These are phyloP conservation scores for Evansstolkia leycettana DNA, from an alignment of 495 filamentous ascomycete genomes.

Conservation along the genomic window DNA sequence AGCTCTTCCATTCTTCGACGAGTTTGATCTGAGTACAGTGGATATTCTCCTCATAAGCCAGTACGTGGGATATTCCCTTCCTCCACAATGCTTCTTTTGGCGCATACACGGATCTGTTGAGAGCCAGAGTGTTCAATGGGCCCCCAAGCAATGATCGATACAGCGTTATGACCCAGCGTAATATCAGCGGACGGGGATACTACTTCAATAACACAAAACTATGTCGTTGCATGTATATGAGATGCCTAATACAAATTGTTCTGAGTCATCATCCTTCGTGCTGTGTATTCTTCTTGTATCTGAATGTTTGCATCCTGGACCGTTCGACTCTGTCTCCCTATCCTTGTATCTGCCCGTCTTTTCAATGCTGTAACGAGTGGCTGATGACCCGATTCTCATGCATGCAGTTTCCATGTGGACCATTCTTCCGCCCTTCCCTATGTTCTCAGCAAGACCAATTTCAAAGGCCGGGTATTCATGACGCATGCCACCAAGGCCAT, in stretches of 20 bases:
- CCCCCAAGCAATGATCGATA: constrained; percentile 1
- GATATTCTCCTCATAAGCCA: constrained; percentile 96
- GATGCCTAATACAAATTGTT: constrained; percentile 21
- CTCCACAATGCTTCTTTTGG: constrained; percentile 5
- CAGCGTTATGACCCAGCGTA: background rate
- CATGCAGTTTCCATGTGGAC: constrained; percentile 82
- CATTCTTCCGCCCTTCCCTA: constrained; percentile 94
- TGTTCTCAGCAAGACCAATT: constrained; percentile 94
- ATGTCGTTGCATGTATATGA: constrained; percentile 18
- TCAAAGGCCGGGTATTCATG: constrained; percentile 95
- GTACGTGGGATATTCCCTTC: constrained; percentile 45
- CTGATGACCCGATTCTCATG: constrained; percentile 12
- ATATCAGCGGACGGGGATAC: no score
- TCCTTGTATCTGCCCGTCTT: constrained; percentile 1
- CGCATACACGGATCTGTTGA: background rate
- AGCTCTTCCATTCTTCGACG: constrained; percentile 91
- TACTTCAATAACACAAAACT: constrained; percentile 7
- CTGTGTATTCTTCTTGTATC: constrained; percentile 11
- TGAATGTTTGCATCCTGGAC: constrained; percentile 6
- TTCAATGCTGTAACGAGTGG: constrained; percentile 4
- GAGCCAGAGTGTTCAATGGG: constrained; percentile 4
- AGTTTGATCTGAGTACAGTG: constrained; percentile 94
- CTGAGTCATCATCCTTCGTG: constrained; percentile 8
- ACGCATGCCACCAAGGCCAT: constrained; percentile 98
- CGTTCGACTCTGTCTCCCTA: no score